Base-by-base conservation (phyloP, 306 rosid genomes). In the Vachellia pachyceras region DNA sequence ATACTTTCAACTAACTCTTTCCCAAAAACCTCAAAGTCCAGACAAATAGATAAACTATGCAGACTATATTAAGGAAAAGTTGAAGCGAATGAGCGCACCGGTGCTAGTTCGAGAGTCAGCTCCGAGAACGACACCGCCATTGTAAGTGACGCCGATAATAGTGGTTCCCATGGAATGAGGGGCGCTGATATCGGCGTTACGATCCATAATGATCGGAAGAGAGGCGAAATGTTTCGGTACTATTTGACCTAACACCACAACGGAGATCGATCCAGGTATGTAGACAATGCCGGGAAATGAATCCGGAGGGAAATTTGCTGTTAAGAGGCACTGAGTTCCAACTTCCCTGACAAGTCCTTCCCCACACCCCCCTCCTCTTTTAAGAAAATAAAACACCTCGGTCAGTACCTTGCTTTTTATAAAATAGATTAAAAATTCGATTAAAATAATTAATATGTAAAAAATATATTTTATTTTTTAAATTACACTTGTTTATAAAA, bases 61-160 rank as follows among this genome's bases (percentile, higher is more conserved):
- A 72, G 33, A 72, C n/a, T 49, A 64, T 10, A 17, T 22, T 35
- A 18, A 9, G 18, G 45, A 55, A 49, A 52, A 65, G 23, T 18
- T 15, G 33, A 1, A 66, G 78, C 15, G n/a, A 36, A 65, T 23
- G 9, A 45, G 47, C 0, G 73, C 81, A 95, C 99, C 99, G 5
- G 99, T 95, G 94, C 97, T 93, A 78, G 98, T 93, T 42, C 99
- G 94, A 39, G 99, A 95, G 61, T 95, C 99, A 58, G 99, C 99
- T 9, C 97, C 99, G 69, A 95, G 98, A 73, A 95, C 91, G 35
- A 93, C 97, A 12, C 97, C 99, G 45, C 98, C 99, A 77, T 93
- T 68, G 91, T 95, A 95, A 22, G 98, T 93, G 73, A 95, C 98
- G 69, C 99, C 99, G 58, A 95, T 90, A 81, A 95, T 93, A 39